These are phyloP conservation scores for Pseudotulostoma volvatum DNA, from an alignment of 495 filamentous ascomycete genomes.

Conservation along the genomic window DNA sequence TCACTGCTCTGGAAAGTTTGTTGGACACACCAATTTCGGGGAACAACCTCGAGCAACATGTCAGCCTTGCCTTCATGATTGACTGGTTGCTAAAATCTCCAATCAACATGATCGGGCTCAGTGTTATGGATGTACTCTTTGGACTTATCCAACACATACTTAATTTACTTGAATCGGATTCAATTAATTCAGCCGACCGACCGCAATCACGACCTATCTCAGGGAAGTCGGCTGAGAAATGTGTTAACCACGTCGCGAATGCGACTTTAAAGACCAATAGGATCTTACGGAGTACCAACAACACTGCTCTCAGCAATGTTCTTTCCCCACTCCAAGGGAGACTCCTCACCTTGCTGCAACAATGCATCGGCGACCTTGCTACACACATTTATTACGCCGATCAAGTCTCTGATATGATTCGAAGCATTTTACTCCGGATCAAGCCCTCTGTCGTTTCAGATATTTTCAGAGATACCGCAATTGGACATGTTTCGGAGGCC, in stretches of 20 bases:
- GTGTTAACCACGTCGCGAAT: constrained; percentile 13
- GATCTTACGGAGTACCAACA: constrained; percentile 5
- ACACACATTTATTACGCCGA: constrained; percentile 91
- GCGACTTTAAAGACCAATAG: constrained; percentile 2
- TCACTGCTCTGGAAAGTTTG: constrained; percentile 61
- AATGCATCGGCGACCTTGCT: constrained; percentile 69
- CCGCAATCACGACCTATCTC: too few species aligned
- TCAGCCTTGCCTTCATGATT: constrained; percentile 56
- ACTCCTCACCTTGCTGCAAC: constrained; percentile 49
- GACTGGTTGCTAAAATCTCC: constrained; percentile 68
- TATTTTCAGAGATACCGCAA: constrained; percentile 11
- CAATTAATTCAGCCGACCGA: constrained; percentile 1
- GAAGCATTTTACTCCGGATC: constrained; percentile 56
- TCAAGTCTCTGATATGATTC: constrained; percentile 82
- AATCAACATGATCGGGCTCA: constrained; percentile 83
- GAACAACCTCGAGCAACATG: constrained; percentile 48
- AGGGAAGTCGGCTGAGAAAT: constrained; percentile 14
- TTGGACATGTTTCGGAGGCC: constrained; percentile 12
- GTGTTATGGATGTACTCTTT: constrained; percentile 78
- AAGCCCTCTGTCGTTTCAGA: constrained; percentile 40
- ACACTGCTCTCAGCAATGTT: constrained; percentile 5
- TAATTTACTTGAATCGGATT: constrained; percentile 33
- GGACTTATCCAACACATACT: constrained; percentile 68
- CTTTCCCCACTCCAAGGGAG: constrained; percentile 33
- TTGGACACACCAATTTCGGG: constrained; percentile 45